Percentiles rank a stretch among this genome's conserved stretches.
Conservation (phyloP, 2,329 filamentous ascomycete species). For the Colletotrichum euphorbiae region DNA sequence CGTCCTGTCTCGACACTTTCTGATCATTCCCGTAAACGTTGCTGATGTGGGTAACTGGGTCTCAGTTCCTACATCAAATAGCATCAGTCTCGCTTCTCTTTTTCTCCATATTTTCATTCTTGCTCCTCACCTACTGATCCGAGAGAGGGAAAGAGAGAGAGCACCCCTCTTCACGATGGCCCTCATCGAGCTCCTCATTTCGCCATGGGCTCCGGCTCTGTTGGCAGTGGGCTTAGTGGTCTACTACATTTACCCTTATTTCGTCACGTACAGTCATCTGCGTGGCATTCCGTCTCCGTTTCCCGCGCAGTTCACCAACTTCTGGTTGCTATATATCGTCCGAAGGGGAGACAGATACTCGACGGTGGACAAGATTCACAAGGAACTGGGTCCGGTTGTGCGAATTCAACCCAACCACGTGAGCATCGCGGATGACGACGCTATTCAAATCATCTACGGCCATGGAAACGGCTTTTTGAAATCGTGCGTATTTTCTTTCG, state of each 20-base stretch:
- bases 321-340: slow-evolving; percentile 80
- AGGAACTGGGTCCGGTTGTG: slow-evolving; percentile 82
- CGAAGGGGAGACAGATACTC: slow-evolving; percentile 74
- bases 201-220: slow-evolving; percentile 35
- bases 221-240: slow-evolving; percentile 18
- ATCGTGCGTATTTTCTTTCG: slow-evolving; percentile 57
- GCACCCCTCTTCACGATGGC: slow-evolving; percentile 17
- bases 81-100: not conserved
- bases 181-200: slow-evolving; percentile 26
- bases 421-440: slow-evolving; percentile 82
- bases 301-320: slow-evolving; percentile 74
- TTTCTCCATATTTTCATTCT: not conserved
- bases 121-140: not conserved
- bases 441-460: slow-evolving; percentile 82
- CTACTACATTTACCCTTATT: slow-evolving; percentile 63
- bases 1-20: slow-evolving; percentile 4
- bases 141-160: not conserved
- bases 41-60: not conserved
- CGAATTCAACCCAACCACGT: slow-evolving; percentile 88
- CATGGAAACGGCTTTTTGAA: slow-evolving; percentile 83
- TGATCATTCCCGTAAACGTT: slow-evolving; percentile 13
- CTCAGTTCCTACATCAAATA: not conserved
- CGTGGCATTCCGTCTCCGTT: slow-evolving; percentile 72
- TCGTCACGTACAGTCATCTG: slow-evolving; percentile 64
- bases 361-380: slow-evolving; percentile 77